Base-by-base conservation (phyloP, 2,329 filamentous ascomycete species). In the Plenodomus tracheiphilus region DNA sequence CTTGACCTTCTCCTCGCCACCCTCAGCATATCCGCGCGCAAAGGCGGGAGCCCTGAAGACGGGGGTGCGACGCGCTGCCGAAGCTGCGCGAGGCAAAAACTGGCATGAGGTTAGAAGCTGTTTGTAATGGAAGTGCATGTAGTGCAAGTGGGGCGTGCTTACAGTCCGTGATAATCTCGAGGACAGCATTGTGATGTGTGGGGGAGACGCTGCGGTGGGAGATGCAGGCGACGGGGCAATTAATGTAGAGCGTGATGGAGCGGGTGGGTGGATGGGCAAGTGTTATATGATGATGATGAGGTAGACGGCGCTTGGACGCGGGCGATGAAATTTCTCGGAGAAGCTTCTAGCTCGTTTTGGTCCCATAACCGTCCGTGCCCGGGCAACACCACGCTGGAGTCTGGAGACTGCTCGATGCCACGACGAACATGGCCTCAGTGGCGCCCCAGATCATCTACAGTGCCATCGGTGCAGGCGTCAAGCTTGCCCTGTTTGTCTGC, bases 1-100 rank as follows among this genome's bases (percentile, higher is more conserved):
- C 80, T 93, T 90, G 54, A 97, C 90, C 85, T 97, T 97, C 74
- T 84, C 82, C 62, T 83, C 79, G 51, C 79, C 79, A 68, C 83
- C 84, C 61, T 88, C 86, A 63, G 89, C 87, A 79, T 88, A 91
- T 68, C 88, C 83, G 64, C 77, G 72, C 71, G 87, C 85, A 74
- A 93, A 90, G 59, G 88, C 75, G 60, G 90, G 85, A 66, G 87
- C 83, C 78, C 86, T 86, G 73, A 85, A 77, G 71, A 84, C 77
- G 52, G 83, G 87, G 8, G 64, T 60, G 76, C 87, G 87, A 72
- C 85, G 79, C 74, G 86, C 79, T 73, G 84, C 77, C 69, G 87
- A 80, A 61, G 82, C 79, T 74, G 88, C 86, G 82, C 91, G 85
- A 72, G 91, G 89, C 77, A 95, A 84, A 59, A 74, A 63, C 73